Evolutionary conservation across 345 rosid species (phyloP), one percentile per base, ranked within the genome.

Genomic region (Carallia brachiata): DNA sequence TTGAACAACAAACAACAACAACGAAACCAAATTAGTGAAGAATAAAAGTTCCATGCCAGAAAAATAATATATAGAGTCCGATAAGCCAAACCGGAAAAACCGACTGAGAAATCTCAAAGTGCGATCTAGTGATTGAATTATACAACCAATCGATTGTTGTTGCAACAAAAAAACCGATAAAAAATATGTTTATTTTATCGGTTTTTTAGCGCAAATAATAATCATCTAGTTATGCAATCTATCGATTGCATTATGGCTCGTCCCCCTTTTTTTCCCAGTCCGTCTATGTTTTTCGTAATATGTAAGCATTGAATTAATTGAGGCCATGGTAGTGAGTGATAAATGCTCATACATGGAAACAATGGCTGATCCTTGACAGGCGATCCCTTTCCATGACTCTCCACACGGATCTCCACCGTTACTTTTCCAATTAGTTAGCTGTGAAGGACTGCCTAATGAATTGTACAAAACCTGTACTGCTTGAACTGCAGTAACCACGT

Each of bases 351-450:
- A 96, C 99, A 92, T 75, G 44, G 98, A 83, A 67, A 92, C 93
- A 62, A 96, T 93, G 61, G 97, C 90, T 3, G 99, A 92, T 61
- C 88, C 96, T 52, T 87, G 86, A 65, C 99, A 96, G 37, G 84
- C 79, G 63, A 96, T 77, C 68, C 99, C 99, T 84, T 81, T 88
- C 99, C 99, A 96, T 64, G 98, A 85, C 79, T 92, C 98, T 66
- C 78, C 80, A 76, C 99, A 96, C n/a, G 98, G 99, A 87, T 95
- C 99, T 18, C 90, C 93, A 39, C 90, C 93, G 19, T 63, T 76
- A 76, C 61, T 84, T 63, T 86, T 90, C 99, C 99, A 96, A 81
- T 83, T 90, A 61, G 93, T 92, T 40, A 96, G 83, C 87, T 89
- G 87, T n/a, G 87, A 80, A 74, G 99, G 86, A 70, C 86, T 85